These are phyloP conservation scores for Lignosus rhinocerotis DNA, from an alignment of 1,284 basidiomycete species.

Conservation along the genomic window DNA sequence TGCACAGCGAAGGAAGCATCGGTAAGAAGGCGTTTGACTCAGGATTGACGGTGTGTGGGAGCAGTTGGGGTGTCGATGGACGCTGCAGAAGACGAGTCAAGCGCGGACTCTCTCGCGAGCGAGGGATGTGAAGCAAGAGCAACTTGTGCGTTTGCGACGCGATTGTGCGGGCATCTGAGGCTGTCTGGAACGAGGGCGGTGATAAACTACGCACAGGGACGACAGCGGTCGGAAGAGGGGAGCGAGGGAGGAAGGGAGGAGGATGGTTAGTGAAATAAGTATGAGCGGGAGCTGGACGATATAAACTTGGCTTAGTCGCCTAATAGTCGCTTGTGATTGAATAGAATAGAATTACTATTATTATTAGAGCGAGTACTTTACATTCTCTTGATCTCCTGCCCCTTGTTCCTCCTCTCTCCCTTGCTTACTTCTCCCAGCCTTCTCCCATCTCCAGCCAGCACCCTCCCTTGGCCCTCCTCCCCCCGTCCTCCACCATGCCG, in stretches of 20 bases:
- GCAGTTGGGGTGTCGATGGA: background rate
- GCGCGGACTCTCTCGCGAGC: background rate
- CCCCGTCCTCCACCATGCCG: constrained; percentile 15
- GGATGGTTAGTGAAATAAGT: background rate
- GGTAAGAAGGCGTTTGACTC: background rate
- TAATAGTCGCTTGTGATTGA: background rate
- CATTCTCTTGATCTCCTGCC: background rate
- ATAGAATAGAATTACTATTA: no score
- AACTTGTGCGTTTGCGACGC: no score
- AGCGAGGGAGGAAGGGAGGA: no score
- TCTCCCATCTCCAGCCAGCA: background rate
- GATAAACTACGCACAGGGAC: no score
- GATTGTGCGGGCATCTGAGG: no score
- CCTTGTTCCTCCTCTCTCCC: background rate
- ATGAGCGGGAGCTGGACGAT: background rate
- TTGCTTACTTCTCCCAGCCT: background rate
- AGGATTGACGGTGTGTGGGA: background rate
- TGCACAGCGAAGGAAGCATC: no score
- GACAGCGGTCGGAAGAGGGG: no score
- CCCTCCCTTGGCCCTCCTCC: background rate
- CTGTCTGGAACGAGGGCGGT: no score
- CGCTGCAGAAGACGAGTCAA: background rate
- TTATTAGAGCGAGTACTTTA: background rate
- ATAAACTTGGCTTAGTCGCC: no score
- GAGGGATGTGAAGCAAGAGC: no score